Base-by-base conservation (phyloP, 2,329 filamentous ascomycete genomes). In the Phaeosphaeriaceae sp. region DNA sequence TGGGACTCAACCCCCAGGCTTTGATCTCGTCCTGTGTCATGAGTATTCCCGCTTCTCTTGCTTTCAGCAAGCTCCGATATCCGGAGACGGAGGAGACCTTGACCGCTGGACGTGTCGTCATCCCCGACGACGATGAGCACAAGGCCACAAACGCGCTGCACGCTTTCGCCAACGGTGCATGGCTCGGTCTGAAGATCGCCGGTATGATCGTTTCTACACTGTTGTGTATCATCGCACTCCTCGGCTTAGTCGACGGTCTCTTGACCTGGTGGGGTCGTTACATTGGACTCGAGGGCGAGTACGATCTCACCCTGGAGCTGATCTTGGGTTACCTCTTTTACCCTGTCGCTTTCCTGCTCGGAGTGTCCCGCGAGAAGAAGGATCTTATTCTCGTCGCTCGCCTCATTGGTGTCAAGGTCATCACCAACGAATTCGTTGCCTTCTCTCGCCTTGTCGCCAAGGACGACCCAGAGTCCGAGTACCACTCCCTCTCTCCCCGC, bases 1-100 rank as follows among this genome's bases (percentile, higher is more conserved):
- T 97, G 69, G 93, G 93, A 42, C 84, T 97, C 54, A 95, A 93
- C 76, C 83, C 91, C 0, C 90, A 96, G 76, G 93, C 91, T 2
- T 83, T 97, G 48, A 90, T 97, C 25, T 96, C 92, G 1, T 93
- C 91, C 7, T 97, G 93, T 74, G 93, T 97, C 76, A 97, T 97
- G 93, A 93, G 90, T 69, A 97, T 97, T 63, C 93, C 93, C 0
- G 93, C 93, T 1, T 96, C 92, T 3, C 84, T 97, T 15, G 93
- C 93, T 51, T 89, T 95, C 60, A 94, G 91, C 63, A 97, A 97
- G 81, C 84, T 97, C 69, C 90, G 93, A 56, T 97, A 90, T 76
- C 93, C 93, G 2, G 93, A 97, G 80, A 89, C 88, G 2, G 92
- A 96, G 76, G 91, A 94, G 78, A 91, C 92, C 0, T 82, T 96